Conservation (phyloP, 73 alveolate genomes). For the Halteria grandinella region DNA sequence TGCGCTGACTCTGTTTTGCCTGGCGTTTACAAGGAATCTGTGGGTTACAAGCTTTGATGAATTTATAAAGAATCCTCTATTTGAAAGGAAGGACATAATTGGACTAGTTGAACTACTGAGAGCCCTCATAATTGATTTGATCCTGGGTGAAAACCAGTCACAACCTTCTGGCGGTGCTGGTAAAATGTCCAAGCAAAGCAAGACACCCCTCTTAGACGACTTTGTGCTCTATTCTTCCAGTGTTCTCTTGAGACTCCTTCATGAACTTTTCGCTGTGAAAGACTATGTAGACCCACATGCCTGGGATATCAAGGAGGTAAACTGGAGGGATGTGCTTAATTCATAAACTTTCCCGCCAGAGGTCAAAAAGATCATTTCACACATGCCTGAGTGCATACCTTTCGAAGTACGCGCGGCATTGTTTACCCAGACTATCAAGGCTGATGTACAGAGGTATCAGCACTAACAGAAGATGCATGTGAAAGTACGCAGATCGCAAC, state of each 20-base stretch:
- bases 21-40: constrained; percentile 57
- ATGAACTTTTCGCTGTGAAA: constrained; percentile 55
- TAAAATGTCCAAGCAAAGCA: neutral
- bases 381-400: constrained; percentile 82
- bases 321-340: constrained; percentile 43
- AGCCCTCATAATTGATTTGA: constrained; percentile 42
- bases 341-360: constrained; percentile 43
- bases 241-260: constrained; percentile 48
- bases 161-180: no score
- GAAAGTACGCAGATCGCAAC: constrained; percentile 60
- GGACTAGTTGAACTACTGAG: constrained; percentile 40
- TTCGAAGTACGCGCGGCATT: constrained; percentile 73
- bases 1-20: constrained; percentile 39
- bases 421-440: constrained; percentile 35
- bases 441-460: constrained; percentile 44
- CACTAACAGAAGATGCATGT: constrained; percentile 49
- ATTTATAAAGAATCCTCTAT: constrained; percentile 48
- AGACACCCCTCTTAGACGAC: constrained; percentile 29
- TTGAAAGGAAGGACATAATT: constrained; percentile 56
- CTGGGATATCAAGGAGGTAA: constrained; percentile 56
- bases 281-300: constrained; percentile 51
- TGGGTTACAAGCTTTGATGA: constrained; percentile 74
- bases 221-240: constrained; percentile 53
- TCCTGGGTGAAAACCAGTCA: neutral
- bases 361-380: constrained; percentile 36